Evolutionary conservation across 306 rosid genomes (phyloP).

Genomic region (Sphenostylis stenocarpa): DNA sequence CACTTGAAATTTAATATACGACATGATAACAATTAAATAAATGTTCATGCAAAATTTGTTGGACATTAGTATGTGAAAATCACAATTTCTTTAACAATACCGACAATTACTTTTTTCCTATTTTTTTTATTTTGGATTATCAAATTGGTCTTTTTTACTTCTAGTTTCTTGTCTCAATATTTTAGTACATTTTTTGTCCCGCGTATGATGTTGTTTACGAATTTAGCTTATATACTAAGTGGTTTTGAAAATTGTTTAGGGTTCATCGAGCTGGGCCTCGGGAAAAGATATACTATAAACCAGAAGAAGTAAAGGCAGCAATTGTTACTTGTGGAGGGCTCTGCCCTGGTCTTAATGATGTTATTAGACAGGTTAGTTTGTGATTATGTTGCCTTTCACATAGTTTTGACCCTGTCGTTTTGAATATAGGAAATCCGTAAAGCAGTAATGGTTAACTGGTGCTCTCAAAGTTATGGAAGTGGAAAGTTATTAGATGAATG

Average conservation of each 20-base stretch:
- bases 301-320: conserved; percentile 96
- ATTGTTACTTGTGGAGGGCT: conserved; percentile 99
- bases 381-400: conserved; percentile 17
- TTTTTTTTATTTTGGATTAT: background rate
- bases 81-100: background rate
- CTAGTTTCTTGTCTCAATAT: conserved; percentile 14
- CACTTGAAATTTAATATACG: background rate
- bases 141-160: background rate
- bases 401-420: background rate
- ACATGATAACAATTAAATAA: background rate
- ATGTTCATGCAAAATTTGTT: background rate
- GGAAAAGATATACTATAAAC: conserved; percentile 85
- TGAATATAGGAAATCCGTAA: background rate
- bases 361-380: conserved; percentile 86
- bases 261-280: conserved; percentile 99
- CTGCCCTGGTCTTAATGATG: conserved; percentile 99
- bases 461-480: background rate
- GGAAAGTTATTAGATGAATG: background rate
- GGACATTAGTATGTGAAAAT: background rate
- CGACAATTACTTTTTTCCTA: background rate
- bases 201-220: background rate
- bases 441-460: background rate
- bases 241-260: conserved; percentile 50
- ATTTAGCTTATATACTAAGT: background rate
- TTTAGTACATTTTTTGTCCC: background rate